Evolutionary conservation across 768 basidiomycete species (phyloP), one percentile per base, ranked within the genome.

Genomic region (Tylopilus sp.): DNA sequence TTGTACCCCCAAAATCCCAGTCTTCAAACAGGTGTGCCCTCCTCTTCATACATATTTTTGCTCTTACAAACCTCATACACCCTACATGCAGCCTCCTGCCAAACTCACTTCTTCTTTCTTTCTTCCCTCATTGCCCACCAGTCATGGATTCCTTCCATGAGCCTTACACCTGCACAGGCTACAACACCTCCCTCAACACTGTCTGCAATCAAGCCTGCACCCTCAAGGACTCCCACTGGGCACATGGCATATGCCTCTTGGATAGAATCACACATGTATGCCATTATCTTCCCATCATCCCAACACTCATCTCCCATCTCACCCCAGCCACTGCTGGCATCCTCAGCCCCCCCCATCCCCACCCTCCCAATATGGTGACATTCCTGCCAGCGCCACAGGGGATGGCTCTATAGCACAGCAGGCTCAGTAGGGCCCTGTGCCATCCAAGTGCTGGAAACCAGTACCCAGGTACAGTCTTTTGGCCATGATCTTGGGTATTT

Each of bases 401-500:
- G 58, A 60, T 4, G 50, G 48, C 40, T 40, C 31, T 1, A 48
- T 44, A 10, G 47, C 11, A 3, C 44, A 25, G 9, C 44, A 40
- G 9, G 54, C 40, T 7, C 51, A 52, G 6, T 51, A 58, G 9
- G 49, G 53, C 1, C 52, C 59, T 11, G 43, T 51, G 31, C 56
- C 72, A 0, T 55, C 56, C 28, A 57, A 40, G 35, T 73, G 75
- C 35, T 99, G 95, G 95, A 79, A 81, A 17, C 73, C 98, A 6
- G 70, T 79, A 2, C 81, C 85, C 2, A 79, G 95, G 36, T 85
- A 92, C 56, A 95, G 94, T 17, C 97, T 98, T 65, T 81, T 91
- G 9, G 95, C 95, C 11, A 93, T 98, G 89, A 87, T 94, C 53
- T 88, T 86, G 40, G 95, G 95, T 28, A 93, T 98, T 63, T 83